These are phyloP conservation scores for Camellia oleifera DNA, from an alignment of 179 eudicot species.

Conservation along the genomic window DNA sequence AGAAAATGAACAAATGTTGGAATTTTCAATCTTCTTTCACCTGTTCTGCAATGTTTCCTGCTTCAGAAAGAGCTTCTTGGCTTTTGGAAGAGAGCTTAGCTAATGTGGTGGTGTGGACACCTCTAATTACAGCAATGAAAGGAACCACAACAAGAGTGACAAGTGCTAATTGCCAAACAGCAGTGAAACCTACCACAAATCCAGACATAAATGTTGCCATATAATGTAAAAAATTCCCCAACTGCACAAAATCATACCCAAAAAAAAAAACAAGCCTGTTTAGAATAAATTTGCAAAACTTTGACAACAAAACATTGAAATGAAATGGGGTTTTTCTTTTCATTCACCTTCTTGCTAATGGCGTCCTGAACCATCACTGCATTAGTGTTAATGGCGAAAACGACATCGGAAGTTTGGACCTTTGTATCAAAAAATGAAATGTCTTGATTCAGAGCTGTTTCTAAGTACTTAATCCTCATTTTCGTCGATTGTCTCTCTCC, in stretches of 20 bases:
- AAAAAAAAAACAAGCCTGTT: background rate
- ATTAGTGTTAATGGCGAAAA: slow-evolving; percentile 93
- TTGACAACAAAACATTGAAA: background rate
- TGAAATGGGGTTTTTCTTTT: background rate
- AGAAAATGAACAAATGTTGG: background rate
- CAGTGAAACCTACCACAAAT: slow-evolving; percentile 97
- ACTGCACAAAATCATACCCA: slow-evolving; percentile 33
- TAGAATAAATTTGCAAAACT: background rate
- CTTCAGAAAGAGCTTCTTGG: slow-evolving; percentile 89
- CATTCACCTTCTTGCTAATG: slow-evolving; percentile 90
- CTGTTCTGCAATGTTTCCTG: slow-evolving; percentile 98
- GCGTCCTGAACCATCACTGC: slow-evolving; percentile 99
- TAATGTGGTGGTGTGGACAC: slow-evolving; percentile 65
- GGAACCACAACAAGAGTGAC: slow-evolving; percentile 98
- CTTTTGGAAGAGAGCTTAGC: slow-evolving; percentile 76
- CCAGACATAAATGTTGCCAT: slow-evolving; percentile 98
- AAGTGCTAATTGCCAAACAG: slow-evolving; percentile 95
- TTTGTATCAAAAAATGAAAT: slow-evolving; percentile 91
- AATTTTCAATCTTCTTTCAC: slow-evolving; percentile 23
- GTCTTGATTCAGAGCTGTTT: slow-evolving; percentile 95
- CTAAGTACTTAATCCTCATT: slow-evolving; percentile 94
- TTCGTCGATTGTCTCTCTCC: slow-evolving; percentile 98
- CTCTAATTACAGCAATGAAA: slow-evolving; percentile 87
- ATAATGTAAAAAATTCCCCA: slow-evolving; percentile 97
- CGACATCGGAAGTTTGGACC: slow-evolving; percentile 90